Evolutionary conservation across 2,329 filamentous ascomycete genomes (phyloP).

Genomic region (Cordyceps pruinosa): DNA sequence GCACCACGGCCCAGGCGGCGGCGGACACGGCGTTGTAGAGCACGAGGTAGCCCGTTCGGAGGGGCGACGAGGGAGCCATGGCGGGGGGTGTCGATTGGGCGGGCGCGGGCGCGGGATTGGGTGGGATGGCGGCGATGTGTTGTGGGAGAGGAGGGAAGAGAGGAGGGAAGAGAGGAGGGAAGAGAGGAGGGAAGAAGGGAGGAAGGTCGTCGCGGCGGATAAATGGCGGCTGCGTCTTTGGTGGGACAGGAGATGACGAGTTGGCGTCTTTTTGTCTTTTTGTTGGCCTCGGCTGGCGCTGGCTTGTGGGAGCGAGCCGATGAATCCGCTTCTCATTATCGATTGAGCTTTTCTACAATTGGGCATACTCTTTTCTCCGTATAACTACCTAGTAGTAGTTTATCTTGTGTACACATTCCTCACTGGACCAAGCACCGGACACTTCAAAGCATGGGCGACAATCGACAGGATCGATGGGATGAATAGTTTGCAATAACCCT

Average conservation of each 20-base stretch:
- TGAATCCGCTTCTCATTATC: no score
- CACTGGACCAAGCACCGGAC: background rate
- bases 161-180: background rate
- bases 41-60: slow-evolving; percentile 65
- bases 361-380: no score
- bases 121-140: background rate
- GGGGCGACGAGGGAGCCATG: slow-evolving; percentile 22
- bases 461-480: no score
- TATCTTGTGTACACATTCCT: no score
- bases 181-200: background rate
- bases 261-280: background rate
- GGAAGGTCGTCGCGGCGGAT: no score
- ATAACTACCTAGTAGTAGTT: no score
- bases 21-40: slow-evolving; percentile 78
- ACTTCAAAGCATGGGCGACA: background rate
- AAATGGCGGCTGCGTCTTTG: background rate
- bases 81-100: background rate
- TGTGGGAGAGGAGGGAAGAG: background rate
- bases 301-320: no score
- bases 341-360: no score
- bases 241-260: background rate
- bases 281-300: background rate
- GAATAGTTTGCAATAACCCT: no score
- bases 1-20: slow-evolving; percentile 69
- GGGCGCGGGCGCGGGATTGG: background rate